Conservation (phyloP, 2,329 filamentous ascomycete species). For the Scopulariopsis brevicaulis region DNA sequence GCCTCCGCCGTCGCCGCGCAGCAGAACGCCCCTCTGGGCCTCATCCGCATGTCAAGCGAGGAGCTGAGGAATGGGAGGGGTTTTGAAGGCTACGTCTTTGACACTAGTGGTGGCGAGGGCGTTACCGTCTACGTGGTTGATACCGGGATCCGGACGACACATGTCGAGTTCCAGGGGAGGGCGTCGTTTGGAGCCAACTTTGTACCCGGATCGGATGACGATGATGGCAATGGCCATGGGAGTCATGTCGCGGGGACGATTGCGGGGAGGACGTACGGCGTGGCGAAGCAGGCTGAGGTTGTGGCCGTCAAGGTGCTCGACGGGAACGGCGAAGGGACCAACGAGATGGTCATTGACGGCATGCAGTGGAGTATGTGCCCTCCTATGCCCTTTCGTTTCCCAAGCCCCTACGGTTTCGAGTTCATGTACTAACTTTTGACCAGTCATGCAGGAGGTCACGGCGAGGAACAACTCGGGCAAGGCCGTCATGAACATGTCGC, state of each 20-base stretch:
- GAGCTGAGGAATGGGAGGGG: slow-evolving; percentile 13
- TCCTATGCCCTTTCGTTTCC: neutral
- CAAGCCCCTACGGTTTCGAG: neutral
- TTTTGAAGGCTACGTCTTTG: slow-evolving; percentile 33
- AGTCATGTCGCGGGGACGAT: slow-evolving; percentile 54
- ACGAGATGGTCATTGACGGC: slow-evolving; percentile 39
- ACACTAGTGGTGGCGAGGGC: slow-evolving; percentile 38
- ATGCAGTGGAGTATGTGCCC: slow-evolving; percentile 35
- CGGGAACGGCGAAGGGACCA: slow-evolving; percentile 22
- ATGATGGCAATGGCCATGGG: slow-evolving; percentile 51
- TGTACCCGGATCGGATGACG: slow-evolving; percentile 30
- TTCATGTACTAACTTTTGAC: neutral
- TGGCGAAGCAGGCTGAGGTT: slow-evolving; percentile 44
- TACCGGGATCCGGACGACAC: slow-evolving; percentile 47
- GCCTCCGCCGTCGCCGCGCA: slow-evolving; percentile 33
- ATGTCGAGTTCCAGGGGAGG: slow-evolving; percentile 44
- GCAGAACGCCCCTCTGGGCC: slow-evolving; percentile 38
- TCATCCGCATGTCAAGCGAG: slow-evolving; percentile 39
- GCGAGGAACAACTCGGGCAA: slow-evolving; percentile 31
- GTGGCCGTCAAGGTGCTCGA: slow-evolving; percentile 53
- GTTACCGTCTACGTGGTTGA: slow-evolving; percentile 54
- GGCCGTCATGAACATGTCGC: slow-evolving; percentile 53
- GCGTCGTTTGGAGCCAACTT: slow-evolving; percentile 42
- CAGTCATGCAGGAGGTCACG: slow-evolving; percentile 32
- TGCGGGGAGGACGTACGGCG: slow-evolving; percentile 47